Base-by-base conservation (phyloP, 306 rosid genomes). In the Quercus glauca region DNA sequence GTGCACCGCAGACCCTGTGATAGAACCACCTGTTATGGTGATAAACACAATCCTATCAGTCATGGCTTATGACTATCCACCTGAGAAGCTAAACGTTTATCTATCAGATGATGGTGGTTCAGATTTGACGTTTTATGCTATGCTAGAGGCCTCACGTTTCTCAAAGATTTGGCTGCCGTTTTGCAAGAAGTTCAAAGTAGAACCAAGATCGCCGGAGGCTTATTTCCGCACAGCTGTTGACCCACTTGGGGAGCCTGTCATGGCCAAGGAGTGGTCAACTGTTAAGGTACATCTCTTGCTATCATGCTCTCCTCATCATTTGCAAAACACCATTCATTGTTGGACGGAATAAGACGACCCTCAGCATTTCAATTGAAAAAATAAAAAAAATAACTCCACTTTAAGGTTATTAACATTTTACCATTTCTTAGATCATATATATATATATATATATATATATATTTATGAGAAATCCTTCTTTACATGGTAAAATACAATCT, bases 91-190 rank as follows among this genome's bases (percentile, higher is more conserved):
- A 19, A 33, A 2, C 25, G 51, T 33, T 33, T 67, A 33, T 33
- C 71, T 67, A 5, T 67, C 51, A 33, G 71, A 67, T 5, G 71
- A 67, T 33, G 51, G 71, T 7, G 49, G 51, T 3, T 33, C 71
- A 8, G 71, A 67, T 9, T 67, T 67, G 25, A 67, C 26, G 25
- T 67, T 67, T 67, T 67, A 67, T 43, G 51, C 71, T 9, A 33
- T 67, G 71, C 15, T 67, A 7, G 71, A 67, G 71, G 51, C 71
- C 71, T 33, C 71, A 0, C 51, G 71, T 18, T 67, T 67, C 71
- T 67, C 71, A 18, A 67, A 67, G 71, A 33, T 33, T 19, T 67
- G 71, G 71, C 71, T 67, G 35, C 71, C 71, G 51, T 67, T 67
- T 67, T 67, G 71, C 71, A 67, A 67, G 25, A 67, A 33, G 26